Percentiles rank a stretch among this genome's conserved stretches.
Conservation (phyloP, 78 protist species). For the Dictyostelium capitatum region DNA sequence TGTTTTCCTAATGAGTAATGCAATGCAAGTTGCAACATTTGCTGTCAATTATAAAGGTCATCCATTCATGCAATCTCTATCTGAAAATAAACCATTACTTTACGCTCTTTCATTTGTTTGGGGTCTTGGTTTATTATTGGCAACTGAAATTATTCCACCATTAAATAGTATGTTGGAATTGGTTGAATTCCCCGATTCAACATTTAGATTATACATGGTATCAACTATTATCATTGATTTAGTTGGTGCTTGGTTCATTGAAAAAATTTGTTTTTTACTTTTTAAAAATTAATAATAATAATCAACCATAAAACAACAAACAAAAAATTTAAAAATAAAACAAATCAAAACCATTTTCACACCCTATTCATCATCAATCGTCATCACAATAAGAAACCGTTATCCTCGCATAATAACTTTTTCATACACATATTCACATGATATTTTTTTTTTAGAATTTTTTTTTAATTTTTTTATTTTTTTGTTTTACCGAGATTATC, state of each 20-base stretch:
- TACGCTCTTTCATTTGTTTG: slow-evolving; percentile 57
- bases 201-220: slow-evolving; percentile 18
- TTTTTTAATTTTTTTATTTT: no score
- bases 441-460: no score
- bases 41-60: slow-evolving; percentile 94
- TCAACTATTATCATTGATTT: slow-evolving; percentile 31
- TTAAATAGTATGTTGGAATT: slow-evolving; percentile 55
- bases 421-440: no score
- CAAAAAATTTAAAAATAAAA: neutral
- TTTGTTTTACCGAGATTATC: no score
- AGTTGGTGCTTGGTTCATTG: slow-evolving; percentile 69
- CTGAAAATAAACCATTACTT: slow-evolving; percentile 78
- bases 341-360: neutral
- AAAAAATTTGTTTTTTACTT: slow-evolving; percentile 38
- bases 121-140: slow-evolving; percentile 35
- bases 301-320: neutral
- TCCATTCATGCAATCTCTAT: slow-evolving; percentile 86
- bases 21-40: slow-evolving; percentile 92
- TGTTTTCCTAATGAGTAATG: slow-evolving; percentile 86
- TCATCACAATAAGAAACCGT: neutral
- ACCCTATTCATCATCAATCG: neutral
- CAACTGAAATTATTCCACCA: slow-evolving; percentile 37
- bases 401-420: neutral
- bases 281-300: slow-evolving; percentile 14
- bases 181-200: slow-evolving; percentile 63